Percentiles rank a stretch among this genome's conserved stretches.
Conservation (phyloP, 2,329 filamentous ascomycete genomes). For the Monilinia polystroma region DNA sequence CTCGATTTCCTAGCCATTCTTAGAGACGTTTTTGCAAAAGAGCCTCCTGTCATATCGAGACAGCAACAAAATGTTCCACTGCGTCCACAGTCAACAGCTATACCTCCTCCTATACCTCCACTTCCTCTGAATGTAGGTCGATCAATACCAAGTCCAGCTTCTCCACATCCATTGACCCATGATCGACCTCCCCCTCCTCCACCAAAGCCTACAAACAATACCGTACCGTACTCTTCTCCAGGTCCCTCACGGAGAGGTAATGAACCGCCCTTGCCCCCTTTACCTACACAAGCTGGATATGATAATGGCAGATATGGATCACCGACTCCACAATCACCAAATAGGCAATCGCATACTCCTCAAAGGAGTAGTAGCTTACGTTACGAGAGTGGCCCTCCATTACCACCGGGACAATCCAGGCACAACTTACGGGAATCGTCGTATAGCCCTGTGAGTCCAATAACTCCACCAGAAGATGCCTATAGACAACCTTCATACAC, state of each 20-base stretch:
- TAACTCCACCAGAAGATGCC: slow-evolving; percentile 32
- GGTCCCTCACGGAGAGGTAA: slow-evolving; percentile 30
- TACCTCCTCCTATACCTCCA: slow-evolving; percentile 69
- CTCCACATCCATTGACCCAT: slow-evolving; percentile 39
- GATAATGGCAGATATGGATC: slow-evolving; percentile 31
- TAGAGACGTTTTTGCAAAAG: slow-evolving; percentile 86
- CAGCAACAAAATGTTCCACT: slow-evolving; percentile 52
- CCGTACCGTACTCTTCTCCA: slow-evolving; percentile 26
- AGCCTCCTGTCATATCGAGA: slow-evolving; percentile 83
- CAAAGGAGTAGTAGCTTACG: slow-evolving; percentile 40
- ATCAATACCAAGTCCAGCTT: slow-evolving; percentile 43
- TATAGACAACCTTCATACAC: slow-evolving; percentile 28
- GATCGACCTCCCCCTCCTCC: slow-evolving; percentile 38
- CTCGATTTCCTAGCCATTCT: slow-evolving; percentile 80
- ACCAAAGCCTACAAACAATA: slow-evolving; percentile 36
- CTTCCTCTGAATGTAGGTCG: slow-evolving; percentile 63
- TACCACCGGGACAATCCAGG: slow-evolving; percentile 38
- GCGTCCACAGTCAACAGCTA: slow-evolving; percentile 41
- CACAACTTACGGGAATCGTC: slow-evolving; percentile 31
- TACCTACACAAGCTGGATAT: slow-evolving; percentile 33
- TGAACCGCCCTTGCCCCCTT: slow-evolving; percentile 40
- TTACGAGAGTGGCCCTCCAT: slow-evolving; percentile 36
- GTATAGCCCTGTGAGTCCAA: slow-evolving; percentile 36
- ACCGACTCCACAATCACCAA: slow-evolving; percentile 28
- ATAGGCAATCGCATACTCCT: slow-evolving; percentile 31